Evolutionary conservation across 2,329 filamentous ascomycete species (phyloP).

Genomic region (Beauveria brongniartii): DNA sequence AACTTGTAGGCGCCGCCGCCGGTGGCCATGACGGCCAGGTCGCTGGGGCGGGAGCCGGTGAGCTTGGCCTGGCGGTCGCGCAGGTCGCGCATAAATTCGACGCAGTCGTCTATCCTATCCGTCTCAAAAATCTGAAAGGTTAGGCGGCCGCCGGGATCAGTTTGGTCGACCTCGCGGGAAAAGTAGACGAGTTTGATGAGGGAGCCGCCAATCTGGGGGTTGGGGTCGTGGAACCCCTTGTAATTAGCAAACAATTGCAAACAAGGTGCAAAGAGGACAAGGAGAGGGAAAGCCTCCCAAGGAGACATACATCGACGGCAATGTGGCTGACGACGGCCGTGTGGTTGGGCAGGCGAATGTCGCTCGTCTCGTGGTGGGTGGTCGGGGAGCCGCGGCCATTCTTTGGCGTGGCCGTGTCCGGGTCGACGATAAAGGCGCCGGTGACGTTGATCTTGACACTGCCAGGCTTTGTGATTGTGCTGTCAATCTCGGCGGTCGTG

Average conservation of each 20-base stretch:
- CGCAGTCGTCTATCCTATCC: slow-evolving; percentile 84
- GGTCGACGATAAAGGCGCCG: slow-evolving; percentile 92
- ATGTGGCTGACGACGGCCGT: slow-evolving; percentile 94
- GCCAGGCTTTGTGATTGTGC: slow-evolving; percentile 53
- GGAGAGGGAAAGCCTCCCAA: slow-evolving; percentile 10
- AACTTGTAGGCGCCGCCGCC: slow-evolving; percentile 95
- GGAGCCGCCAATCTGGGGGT: slow-evolving; percentile 77
- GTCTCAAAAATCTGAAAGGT: slow-evolving; percentile 98
- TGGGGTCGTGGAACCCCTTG: neutral
- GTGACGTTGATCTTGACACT: slow-evolving; percentile 92
- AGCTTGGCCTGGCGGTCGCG: slow-evolving; percentile 72
- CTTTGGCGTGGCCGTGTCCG: slow-evolving; percentile 52
- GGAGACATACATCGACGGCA: slow-evolving; percentile 73
- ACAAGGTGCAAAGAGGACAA: slow-evolving; percentile 1
- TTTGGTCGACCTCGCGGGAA: slow-evolving; percentile 73
- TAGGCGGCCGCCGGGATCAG: slow-evolving; percentile 75
- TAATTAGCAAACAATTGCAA: slow-evolving; percentile 1
- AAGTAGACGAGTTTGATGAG: slow-evolving; percentile 97
- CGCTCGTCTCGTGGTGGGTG: slow-evolving; percentile 63
- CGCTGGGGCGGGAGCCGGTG: slow-evolving; percentile 62
- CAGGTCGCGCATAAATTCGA: slow-evolving; percentile 81
- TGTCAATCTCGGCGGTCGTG: slow-evolving; percentile 50
- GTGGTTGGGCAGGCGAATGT: slow-evolving; percentile 94
- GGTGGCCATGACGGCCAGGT: slow-evolving; percentile 88
- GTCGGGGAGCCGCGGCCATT: slow-evolving; percentile 39